These are phyloP conservation scores for Leccinum uliginosum DNA, from an alignment of 768 basidiomycete genomes.

Conservation along the genomic window DNA sequence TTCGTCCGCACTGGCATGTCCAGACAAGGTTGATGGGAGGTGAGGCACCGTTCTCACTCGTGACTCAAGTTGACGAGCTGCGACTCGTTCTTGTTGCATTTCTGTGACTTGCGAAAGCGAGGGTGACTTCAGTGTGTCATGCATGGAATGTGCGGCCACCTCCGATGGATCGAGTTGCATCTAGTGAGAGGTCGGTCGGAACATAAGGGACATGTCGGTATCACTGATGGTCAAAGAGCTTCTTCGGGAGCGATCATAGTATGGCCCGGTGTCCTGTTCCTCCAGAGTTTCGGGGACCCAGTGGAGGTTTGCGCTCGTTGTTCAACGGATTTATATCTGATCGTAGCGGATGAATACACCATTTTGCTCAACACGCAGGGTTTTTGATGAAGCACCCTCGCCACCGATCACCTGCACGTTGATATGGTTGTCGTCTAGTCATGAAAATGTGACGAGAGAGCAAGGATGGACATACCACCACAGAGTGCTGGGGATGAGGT, in stretches of 20 bases:
- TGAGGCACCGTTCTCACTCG: slow-evolving; percentile 47
- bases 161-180: slow-evolving; percentile 2
- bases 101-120: slow-evolving; percentile 31
- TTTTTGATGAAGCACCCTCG: too few relatives aligned
- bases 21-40: slow-evolving; percentile 31
- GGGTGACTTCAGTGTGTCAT: slow-evolving; percentile 28
- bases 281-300: slow-evolving; percentile 14
- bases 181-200: slow-evolving; percentile 15
- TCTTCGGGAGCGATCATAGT: slow-evolving; percentile 18
- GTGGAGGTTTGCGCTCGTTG: too few relatives aligned
- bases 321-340: too few relatives aligned
- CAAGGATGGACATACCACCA: too few relatives aligned
- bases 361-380: too few relatives aligned
- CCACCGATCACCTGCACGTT: too few relatives aligned
- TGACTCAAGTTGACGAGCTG: slow-evolving; percentile 26
- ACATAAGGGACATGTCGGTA: slow-evolving; percentile 17
- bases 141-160: background rate
- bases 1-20: slow-evolving; percentile 31
- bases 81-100: slow-evolving; percentile 9
- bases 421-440: too few relatives aligned
- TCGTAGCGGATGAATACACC: too few relatives aligned
- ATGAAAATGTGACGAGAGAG: too few relatives aligned
- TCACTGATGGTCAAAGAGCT: slow-evolving; percentile 25
- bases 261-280: slow-evolving; percentile 29
- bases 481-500: too few relatives aligned